phyloP scores from a whole-genome alignment of 2,329 filamentous ascomycete species.

The Plectosphaerella plurivora region DNA sequence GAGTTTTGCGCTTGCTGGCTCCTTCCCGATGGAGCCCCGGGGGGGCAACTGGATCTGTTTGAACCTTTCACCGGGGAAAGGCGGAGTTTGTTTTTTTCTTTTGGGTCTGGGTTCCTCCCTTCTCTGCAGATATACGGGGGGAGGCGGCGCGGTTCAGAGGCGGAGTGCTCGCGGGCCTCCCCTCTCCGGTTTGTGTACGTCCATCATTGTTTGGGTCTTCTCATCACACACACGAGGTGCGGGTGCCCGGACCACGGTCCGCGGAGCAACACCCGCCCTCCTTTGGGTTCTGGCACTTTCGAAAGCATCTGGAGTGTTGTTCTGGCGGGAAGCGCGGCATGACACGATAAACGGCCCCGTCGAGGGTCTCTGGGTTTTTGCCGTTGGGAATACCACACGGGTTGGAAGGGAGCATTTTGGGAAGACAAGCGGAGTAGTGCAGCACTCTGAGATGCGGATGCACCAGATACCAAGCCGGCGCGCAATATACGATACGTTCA shows the following conservation, averaged over 20 bases:
- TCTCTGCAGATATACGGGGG: slow-evolving; percentile 1
- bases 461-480: slow-evolving; percentile 18
- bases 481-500: slow-evolving; percentile 32
- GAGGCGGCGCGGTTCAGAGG: too few species aligned
- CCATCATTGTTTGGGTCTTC: too few species aligned
- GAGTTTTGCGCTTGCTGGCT: slow-evolving; percentile 22
- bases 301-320: slow-evolving; percentile 4
- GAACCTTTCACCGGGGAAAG: slow-evolving; percentile 17
- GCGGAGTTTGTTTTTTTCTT: slow-evolving; percentile 28
- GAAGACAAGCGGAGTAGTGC: slow-evolving; percentile 2
- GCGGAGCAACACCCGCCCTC: neutral
- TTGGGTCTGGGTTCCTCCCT: neutral
- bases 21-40: slow-evolving; percentile 13
- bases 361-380: neutral
- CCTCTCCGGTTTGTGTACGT: neutral
- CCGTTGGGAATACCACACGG: slow-evolving; percentile 8
- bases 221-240: neutral
- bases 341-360: slow-evolving; percentile 11
- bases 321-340: slow-evolving; percentile 10
- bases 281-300: neutral
- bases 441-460: slow-evolving; percentile 4
- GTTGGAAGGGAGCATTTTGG: neutral
- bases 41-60: slow-evolving; percentile 17
- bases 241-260: neutral
- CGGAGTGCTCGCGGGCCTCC: neutral